These are phyloP conservation scores for Zygotorulaspora sp. DNA, from an alignment of 805 yeast genomes.

Conservation along the genomic window DNA sequence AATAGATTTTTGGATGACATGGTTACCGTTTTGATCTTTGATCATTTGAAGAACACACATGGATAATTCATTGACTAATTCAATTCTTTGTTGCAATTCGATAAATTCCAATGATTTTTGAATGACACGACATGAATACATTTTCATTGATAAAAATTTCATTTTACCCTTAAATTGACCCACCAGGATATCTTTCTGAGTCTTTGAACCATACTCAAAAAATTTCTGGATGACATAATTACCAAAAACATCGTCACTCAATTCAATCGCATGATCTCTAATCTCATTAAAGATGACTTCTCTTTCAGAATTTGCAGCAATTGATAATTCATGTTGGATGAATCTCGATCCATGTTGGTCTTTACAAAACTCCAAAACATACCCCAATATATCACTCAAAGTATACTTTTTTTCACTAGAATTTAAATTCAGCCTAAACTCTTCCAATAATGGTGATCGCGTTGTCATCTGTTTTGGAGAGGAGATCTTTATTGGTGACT, in stretches of 20 bases:
- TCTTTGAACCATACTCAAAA: constrained; percentile 72
- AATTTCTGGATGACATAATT: constrained; percentile 94
- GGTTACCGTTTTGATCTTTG: constrained; percentile 96
- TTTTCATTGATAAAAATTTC: constrained; percentile 74
- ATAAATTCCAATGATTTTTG: constrained; percentile 86
- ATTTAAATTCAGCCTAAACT: constrained; percentile 57
- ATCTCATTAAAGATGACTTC: constrained; percentile 83
- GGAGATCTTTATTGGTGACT: background rate
- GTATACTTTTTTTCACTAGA: constrained; percentile 50
- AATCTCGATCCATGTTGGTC: constrained; percentile 98
- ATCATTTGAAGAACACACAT: constrained; percentile 61
- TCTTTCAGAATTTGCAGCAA: constrained; percentile 61
- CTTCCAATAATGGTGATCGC: constrained; percentile 78
- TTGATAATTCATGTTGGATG: constrained; percentile 80
- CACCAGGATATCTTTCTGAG: constrained; percentile 65
- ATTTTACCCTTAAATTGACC: constrained; percentile 57
- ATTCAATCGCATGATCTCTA: constrained; percentile 62
- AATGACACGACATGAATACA: constrained; percentile 97
- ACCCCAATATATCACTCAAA: constrained; percentile 75
- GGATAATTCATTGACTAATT: constrained; percentile 65
- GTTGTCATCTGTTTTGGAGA: constrained; percentile 13
- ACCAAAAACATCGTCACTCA: constrained; percentile 96
- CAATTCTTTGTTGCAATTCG: constrained; percentile 56
- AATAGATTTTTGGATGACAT: constrained; percentile 92
- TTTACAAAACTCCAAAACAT: constrained; percentile 83